Base-by-base conservation (phyloP, 1,284 basidiomycete genomes). In the Boletellus deceptivus region DNA sequence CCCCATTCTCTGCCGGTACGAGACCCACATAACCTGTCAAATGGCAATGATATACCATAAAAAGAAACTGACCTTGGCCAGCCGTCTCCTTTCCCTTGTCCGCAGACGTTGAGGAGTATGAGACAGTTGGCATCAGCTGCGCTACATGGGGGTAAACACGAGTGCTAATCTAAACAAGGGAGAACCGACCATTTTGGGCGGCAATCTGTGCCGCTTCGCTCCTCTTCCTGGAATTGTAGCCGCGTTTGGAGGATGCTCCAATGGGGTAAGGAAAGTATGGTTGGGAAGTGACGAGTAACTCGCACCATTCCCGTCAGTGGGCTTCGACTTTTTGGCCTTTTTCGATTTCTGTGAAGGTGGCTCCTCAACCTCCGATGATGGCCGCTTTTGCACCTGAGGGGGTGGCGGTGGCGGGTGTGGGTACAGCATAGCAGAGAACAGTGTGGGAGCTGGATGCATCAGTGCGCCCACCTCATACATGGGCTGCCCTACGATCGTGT, bases 141-240 rank as follows among this genome's bases (percentile, higher is more conserved):
- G 77, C 75, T 78, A 55, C 22, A 54, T 54, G 52, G 57, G 41
- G 53, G 50, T 65, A 54, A 67, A 46, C 41, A 43, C 51, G 41
- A 33, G 58, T 50, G 45, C 56, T 53, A 40, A 57, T 63, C 61
- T 29, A 59, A 55, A 55, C 53, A 42, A 59, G 55, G 22, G 50
- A 51, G 37, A 35, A 66, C 73, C 55, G 62, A 85, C 83, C 81
- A 59, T 78, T 79, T 59, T 79, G 76, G 44, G 77, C 76, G 48
- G 74, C 73, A 60, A 79, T 78, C 58, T 82, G 77, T 1, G 79
- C 82, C 20, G 80, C 79, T 53, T 87, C 85, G 50, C 68, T 81
- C 54, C 84, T 82, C 66, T 86, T 87, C 72, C 82, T 85, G 52
- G 80, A 72, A 54, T 75, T 83, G 59, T 82, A 82, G 39, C 82